Evolutionary conservation across 1,139 yeast genomes (phyloP), one percentile per base, ranked within the genome.

Genomic region (Diutina ranongensis): DNA sequence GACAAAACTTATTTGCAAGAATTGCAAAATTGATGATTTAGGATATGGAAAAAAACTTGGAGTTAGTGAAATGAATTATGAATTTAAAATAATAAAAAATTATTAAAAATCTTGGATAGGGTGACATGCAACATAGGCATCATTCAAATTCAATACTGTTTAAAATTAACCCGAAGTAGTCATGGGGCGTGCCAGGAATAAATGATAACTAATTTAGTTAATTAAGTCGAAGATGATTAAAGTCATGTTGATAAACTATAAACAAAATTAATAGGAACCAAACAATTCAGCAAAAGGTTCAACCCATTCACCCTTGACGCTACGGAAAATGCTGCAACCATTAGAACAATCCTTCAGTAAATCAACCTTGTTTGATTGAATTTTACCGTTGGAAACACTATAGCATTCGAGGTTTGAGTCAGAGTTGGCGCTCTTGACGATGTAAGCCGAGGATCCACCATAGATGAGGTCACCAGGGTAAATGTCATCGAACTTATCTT

Each of bases 1-100:
- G 47, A 45, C 32, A 47, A 12, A 5, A 12, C 7, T 4, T 38
- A 38, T 20, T 38, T 38, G 42, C 31, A 38, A 15, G 32, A 38
- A n/a, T 21, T 16, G 31, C 22, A 38, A 22, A 13, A 38, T 38
- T 15, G 20, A 31, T 31, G 34, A 31, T 31, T 31, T 7, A 25
- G 10, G 10, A 25, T 25, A 10, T 25, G 28, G 10, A 25, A 25
- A 10, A 10, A 25, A 25, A 7, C 10, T 5, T 5, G 28, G 10
- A 7, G 10, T 7, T 25, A 7, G 28, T 25, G 28, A 25, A 25
- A 25, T 5, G 28, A 25, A 25, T 25, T 25, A 10, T 5, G 28
- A 25, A 7, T 7, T 7, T 25, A 7, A 25, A 10, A 5, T 7
- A 25, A 25, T 10, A 25, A 25, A 25, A 25, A 25, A n/a, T n/a